Base-by-base conservation (phyloP, 2,329 filamentous ascomycete species). In the Cercospora sp. region DNA sequence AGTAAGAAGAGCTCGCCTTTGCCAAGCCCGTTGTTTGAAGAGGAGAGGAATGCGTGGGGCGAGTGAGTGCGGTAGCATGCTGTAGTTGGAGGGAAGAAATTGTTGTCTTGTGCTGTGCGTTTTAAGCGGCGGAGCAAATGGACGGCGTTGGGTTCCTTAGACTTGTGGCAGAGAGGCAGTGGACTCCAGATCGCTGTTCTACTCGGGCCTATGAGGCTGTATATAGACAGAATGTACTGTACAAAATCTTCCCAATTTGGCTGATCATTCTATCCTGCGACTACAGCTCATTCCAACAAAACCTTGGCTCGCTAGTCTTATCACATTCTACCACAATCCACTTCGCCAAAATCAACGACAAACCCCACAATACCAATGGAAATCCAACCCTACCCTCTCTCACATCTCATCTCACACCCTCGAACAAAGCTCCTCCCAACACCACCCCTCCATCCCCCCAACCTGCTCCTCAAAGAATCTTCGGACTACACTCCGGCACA, bases 11-110 rank as follows among this genome's bases (percentile, higher is more conserved):
- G 42, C 33, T 59, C 45, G 20, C 63, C 67, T 23, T 30, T 65
- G 33, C 66, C 70, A 5, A 72, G 71, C 33, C 71, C 71, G n/a
- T 65, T 72, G 12, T 74, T 74, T 55, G 74, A 76, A 28, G 73
- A 75, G 53, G 74, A 76, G 57, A 71, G 74, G 53, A 72, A 72
- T 45, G 74, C 68, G 55, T 75, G 74, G 74, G 55, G 65, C 45
- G 69, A 28, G 30, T 36, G 30, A 59, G 6, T 18, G 4, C 5
- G 33, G 12, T 13, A 36, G 12, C 3, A 36, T 13, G 33, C 5
- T 5, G 12, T 6, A 36, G 12, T 36, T 5, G 12, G 12, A 13
- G 33, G 33, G 3, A 13, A 13, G 10, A 13, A 16, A 3, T 20
- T 51, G 3, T 51, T 20, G 48, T 12, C 48, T 55, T 28, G 48